Base-by-base conservation (phyloP, 495 filamentous ascomycete species). In the Aspergillus bridgeri region DNA sequence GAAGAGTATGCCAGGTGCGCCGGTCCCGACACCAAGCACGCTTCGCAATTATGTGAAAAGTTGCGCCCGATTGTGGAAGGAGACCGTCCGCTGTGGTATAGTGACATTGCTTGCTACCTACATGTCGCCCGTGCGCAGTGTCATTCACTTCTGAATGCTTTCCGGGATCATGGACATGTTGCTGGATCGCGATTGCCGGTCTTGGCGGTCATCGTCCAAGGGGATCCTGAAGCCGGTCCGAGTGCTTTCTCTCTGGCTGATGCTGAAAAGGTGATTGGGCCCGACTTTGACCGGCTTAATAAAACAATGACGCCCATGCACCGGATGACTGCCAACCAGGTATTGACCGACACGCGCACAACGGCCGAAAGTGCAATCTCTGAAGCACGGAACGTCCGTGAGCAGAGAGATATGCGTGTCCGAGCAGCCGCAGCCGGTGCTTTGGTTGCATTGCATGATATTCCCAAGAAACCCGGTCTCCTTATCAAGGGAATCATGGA, bases 401-500 rank as follows among this genome's bases (percentile, higher is more conserved):
- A 87, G 21, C 83, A 88, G 42, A 85, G 92, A 22, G 92, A 98
- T 68, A 77, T 92, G 62, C 91, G 94, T 53, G 89, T 98, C 65
- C 79, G 83, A 64, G 89, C 95, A 18, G 89, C 92, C 21, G 92
- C 90, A 24, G 90, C 95, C 15, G 87, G 88, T 52, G 95, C 94
- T 4, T 70, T 96, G 56, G 86, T 98, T 33, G 89, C 90, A n/a
- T 83, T 96, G 68, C 83, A 84, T 27, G 80, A 89, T 23, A 79
- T 95, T 3, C 92, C 95, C 4, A 97, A 96, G 80, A 96, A 94
- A 66, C 90, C 94, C 15, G 88, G 86, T 52, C 80, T 84, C 33
- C 85, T 96, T 18, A 97, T 98, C 74, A 96, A 96, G 73, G 88
- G 85, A 19, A 89, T 97, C 72, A 98, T 98, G 93, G 94, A 98